phyloP scores from a whole-genome alignment of 768 basidiomycete genomes.

The Boletus tomentosulus region DNA sequence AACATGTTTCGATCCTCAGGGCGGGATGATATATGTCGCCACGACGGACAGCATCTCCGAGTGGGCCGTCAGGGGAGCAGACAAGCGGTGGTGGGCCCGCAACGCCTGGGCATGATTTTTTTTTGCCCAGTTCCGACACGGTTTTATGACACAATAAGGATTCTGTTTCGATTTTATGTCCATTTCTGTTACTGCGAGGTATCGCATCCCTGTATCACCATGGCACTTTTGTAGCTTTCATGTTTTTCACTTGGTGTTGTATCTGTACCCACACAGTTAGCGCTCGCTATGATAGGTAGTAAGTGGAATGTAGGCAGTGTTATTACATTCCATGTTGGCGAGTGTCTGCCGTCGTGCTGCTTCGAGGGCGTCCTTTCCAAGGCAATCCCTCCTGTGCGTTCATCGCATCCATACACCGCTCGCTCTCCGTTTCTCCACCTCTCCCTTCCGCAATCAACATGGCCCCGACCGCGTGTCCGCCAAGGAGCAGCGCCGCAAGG shows the following conservation, averaged over 20 bases:
- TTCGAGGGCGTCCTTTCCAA: conserved; percentile 2
- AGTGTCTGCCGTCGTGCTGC: conserved; percentile 23
- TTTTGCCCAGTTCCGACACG: background rate
- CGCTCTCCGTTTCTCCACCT: conserved; percentile 16
- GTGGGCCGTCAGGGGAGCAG: conserved; percentile 69
- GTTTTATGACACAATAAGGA: background rate
- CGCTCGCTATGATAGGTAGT: background rate
- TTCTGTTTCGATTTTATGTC: conserved; percentile 7
- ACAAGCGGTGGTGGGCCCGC: conserved; percentile 69
- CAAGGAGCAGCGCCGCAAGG: conserved; percentile 63
- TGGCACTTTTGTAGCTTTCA: conserved; percentile 14
- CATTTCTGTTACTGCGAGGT: conserved; percentile 1
- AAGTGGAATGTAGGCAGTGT: background rate
- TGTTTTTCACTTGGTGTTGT: background rate
- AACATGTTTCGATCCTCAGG: conserved; percentile 67
- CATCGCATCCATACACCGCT: conserved; percentile 1
- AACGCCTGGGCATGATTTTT: conserved; percentile 38
- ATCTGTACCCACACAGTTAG: conserved; percentile 1
- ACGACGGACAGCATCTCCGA: conserved; percentile 65
- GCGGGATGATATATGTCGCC: conserved; percentile 65
- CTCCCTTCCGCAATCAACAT: conserved; percentile 11
- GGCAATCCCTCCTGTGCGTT: conserved; percentile 5
- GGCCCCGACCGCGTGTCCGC: conserved; percentile 11
- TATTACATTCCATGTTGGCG: conserved; percentile 19
- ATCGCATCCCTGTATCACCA: conserved; percentile 20